These are phyloP conservation scores for Arabidopsis lyrata DNA, from an alignment of 441 rosid genomes.

Conservation along the genomic window DNA sequence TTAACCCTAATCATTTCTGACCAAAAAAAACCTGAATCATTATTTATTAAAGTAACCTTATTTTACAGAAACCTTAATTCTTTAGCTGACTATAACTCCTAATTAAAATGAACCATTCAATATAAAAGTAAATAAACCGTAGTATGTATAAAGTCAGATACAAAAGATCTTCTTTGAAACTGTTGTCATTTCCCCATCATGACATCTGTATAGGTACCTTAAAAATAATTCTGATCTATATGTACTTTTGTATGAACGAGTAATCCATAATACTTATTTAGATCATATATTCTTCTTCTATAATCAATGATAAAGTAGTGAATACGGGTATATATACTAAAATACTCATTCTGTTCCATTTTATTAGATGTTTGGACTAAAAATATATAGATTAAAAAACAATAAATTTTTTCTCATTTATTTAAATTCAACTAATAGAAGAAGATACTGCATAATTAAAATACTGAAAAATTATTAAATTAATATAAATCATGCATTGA, in stretches of 20 bases:
- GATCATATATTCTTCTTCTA: not conserved
- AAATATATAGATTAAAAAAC: too few relatives aligned
- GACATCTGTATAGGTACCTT: constrained; percentile 34
- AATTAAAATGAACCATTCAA: not conserved
- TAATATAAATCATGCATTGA: too few relatives aligned
- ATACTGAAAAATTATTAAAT: too few relatives aligned
- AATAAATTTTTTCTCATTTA: too few relatives aligned
- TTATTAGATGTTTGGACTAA: too few relatives aligned
- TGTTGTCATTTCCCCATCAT: constrained; percentile 34
- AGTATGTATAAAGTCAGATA: constrained; percentile 11
- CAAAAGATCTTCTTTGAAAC: constrained; percentile 5
- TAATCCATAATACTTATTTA: constrained; percentile 3
- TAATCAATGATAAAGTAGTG: not conserved
- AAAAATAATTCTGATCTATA: not conserved
- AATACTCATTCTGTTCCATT: too few relatives aligned
- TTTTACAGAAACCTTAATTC: not conserved
- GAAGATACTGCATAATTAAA: too few relatives aligned
- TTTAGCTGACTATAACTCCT: constrained; percentile 13
- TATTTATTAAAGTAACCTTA: constrained; percentile 16
- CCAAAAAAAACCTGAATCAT: not conserved
- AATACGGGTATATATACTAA: not conserved
- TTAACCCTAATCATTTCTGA: constrained; percentile 34
- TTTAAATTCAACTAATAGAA: too few relatives aligned
- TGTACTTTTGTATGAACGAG: not conserved
- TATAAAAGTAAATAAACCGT: not conserved